These are phyloP conservation scores for Synchytrium microbalum DNA, from an alignment of 371 early-diverging fungal genomes.

Conservation along the genomic window DNA sequence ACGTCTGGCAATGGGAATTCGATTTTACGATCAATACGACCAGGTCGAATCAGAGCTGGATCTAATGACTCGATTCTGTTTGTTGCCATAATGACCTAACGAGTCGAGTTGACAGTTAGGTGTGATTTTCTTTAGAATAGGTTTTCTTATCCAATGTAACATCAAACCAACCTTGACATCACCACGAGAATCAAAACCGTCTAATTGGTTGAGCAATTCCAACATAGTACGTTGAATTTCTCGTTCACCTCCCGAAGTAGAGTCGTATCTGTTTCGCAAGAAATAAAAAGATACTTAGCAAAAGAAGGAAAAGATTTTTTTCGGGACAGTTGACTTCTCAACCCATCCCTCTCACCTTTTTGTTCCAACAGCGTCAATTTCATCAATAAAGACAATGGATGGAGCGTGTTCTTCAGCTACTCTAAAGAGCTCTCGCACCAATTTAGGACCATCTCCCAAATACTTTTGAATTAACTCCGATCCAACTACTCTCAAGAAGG, in stretches of 20 bases:
- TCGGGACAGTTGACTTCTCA: too few species aligned
- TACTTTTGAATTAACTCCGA: constrained; percentile 99
- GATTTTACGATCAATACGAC: constrained; percentile 99
- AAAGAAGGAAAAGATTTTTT: background rate
- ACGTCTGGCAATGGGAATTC: constrained; percentile 99
- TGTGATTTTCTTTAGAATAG: background rate
- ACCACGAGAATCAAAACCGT: constrained; percentile 99
- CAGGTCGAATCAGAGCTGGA: constrained; percentile 98
- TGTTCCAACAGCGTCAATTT: constrained; percentile 99
- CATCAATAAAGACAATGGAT: constrained; percentile 99
- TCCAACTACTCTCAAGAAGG: constrained; percentile 99
- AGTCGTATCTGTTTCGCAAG: constrained; percentile 69
- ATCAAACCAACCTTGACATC: constrained; percentile 80
- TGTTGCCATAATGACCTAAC: constrained; percentile 98
- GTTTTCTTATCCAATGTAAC: background rate
- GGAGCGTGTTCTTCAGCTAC: constrained; percentile 99
- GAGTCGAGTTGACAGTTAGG: background rate
- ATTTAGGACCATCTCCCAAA: constrained; percentile 99
- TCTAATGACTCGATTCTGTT: constrained; percentile 99
- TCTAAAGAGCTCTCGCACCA: constrained; percentile 98
- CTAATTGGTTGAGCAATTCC: constrained; percentile 98
- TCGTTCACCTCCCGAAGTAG: constrained; percentile 94
- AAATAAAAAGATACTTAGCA: background rate
- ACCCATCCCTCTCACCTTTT: constrained; percentile 58
- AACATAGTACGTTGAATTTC: constrained; percentile 99